Evolutionary conservation across 2,329 filamentous ascomycete species (phyloP), one percentile per base, ranked within the genome.

Genomic region (Aspergillus calidoustus): DNA sequence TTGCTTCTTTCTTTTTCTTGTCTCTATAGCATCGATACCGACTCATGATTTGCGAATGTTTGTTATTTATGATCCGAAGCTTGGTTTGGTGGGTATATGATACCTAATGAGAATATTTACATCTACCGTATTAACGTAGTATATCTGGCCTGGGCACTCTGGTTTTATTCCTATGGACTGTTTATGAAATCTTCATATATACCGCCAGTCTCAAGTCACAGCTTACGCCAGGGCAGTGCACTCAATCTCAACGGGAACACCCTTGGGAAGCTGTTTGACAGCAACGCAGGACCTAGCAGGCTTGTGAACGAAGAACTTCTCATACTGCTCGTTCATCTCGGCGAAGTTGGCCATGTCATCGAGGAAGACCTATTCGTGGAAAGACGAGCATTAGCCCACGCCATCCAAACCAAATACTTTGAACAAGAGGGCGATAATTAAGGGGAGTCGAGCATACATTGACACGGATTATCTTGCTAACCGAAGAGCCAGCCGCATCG

Each of bases 281-380:
- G 86, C 86, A 54, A 89, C 85, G 74, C 86, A 89, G 76, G 84
- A 86, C 55, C 86, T 78, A 22, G 86, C 85, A 19, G 86, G 86
- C 81, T 87, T 87, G 74, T 87, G 85, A 28, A 74, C 70, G 79
- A 91, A 92, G 81, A 87, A 90, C 76, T 89, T 86, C 72, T 84
- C 85, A 72, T 91, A 92, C 53, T 89, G 84, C 69, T 84, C 84
- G 77, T 92, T 93, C 88, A 92, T 91, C 74, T 89, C 86, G 54
- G 86, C 88, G 75, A 98, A 98, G 80, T 95, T 85, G 66, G 84
- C 86, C 94, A 98, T 98, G 79, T 96, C 91, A 54, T 90, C 89
- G 64, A 98, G 82, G 85, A 97, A 98, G 74, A 97, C 90, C 79
- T 81, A 46, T 43, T 46, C 44, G 11, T 13, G 34, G 22, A 22